phyloP scores from a whole-genome alignment of 371 early-diverging fungal species.

The Homolaphlyctis polyrhiza region DNA sequence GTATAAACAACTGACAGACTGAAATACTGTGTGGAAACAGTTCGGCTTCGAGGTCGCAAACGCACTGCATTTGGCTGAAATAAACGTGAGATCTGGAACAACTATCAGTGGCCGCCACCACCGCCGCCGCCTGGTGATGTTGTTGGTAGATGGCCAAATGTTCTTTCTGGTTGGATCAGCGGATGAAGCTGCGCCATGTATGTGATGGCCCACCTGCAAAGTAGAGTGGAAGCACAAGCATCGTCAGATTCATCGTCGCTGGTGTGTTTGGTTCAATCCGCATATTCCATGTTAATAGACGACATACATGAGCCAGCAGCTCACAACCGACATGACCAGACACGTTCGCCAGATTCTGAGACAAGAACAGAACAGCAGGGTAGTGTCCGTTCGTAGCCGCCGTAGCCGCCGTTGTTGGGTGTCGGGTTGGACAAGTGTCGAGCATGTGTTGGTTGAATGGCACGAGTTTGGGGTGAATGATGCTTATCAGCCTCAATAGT shows the following conservation, averaged over 20 bases:
- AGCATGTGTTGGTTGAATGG: too few relatives aligned
- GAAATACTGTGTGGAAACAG: too few relatives aligned
- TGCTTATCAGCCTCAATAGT: too few relatives aligned
- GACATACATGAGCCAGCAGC: conserved; percentile 16
- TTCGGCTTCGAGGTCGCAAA: conserved; percentile 86
- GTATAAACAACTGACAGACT: too few relatives aligned
- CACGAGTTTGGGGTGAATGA: too few relatives aligned
- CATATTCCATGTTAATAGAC: not conserved
- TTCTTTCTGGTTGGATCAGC: conserved; percentile 16
- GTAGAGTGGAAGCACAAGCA: too few relatives aligned
- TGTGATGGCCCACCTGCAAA: conserved; percentile 20
- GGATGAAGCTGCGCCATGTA: conserved; percentile 22
- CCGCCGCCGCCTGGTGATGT: not conserved
- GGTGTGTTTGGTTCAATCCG: not conserved
- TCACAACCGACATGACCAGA: conserved; percentile 12
- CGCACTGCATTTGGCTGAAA: conserved; percentile 37
- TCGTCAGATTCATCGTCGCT: not conserved
- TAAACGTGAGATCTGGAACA: not conserved
- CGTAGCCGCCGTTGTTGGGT: too few relatives aligned
- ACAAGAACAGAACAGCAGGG: too few relatives aligned
- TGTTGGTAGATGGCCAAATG: not conserved
- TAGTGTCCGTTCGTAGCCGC: too few relatives aligned
- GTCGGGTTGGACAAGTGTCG: too few relatives aligned
- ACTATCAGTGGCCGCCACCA: not conserved
- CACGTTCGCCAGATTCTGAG: conserved; percentile 10